Evolutionary conservation across 148 eudicot genomes (phyloP), one percentile per base, ranked within the genome.

Genomic region (Persicaria maculosa): DNA sequence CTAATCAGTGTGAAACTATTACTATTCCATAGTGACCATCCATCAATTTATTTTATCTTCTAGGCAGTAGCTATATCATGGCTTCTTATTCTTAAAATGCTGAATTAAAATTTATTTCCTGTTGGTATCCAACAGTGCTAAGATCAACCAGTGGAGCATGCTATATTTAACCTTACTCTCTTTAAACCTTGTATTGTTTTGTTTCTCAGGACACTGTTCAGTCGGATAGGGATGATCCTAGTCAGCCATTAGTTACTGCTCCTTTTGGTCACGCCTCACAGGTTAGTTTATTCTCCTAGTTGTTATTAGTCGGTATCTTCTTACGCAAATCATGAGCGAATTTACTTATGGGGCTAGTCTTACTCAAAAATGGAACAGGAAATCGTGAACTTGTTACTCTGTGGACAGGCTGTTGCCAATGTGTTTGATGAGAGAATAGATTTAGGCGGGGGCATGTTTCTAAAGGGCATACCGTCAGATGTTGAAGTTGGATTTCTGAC

Each of bases 211-310:
- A 90, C 45, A 71, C 81, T 47, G 83, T 95, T 75, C 97, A 92
- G 80, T 92, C 85, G 79, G 98, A 95, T 74, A 92, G 97, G 81
- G 98, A 95, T 76, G 98, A 95, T 73, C 98, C 97, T 10, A 83
- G 85, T 81, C 89, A 82, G 75, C 91, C 98, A 12, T 84, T 95
- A 82, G 98, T 95, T 69, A 95, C 98, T 36, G 96, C 97, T 77
- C 98, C 98, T 74, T 95, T 95, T 81, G 98, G 98, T 71, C 98
- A 95, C 79, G 97, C 97, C 71, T 95, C 98, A 47, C 98, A 95
- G 98, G 98, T 95, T 81, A 40, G 76, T 31, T 31, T 4, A 45
- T 71, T 50, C 53, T 31, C 3, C 40, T 31, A 17, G 40, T 45
- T 5, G 8, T 45, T 40, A 14, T 65, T 12, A 31, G 40, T 43